Base-by-base conservation (phyloP, 2,329 filamentous ascomycete species). In the Podosphaera xanthii region DNA sequence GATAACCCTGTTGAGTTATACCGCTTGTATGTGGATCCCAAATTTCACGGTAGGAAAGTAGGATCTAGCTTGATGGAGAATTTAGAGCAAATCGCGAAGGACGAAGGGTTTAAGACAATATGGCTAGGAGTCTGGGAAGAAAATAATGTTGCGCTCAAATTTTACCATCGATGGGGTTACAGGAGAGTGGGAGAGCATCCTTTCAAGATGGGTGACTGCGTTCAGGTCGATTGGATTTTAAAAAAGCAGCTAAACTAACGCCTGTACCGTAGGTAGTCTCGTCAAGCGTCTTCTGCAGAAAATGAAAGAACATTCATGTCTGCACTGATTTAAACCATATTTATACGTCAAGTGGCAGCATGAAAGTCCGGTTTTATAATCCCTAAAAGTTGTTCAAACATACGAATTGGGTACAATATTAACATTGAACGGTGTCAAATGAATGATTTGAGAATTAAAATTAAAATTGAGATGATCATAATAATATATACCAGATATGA, bases 91-190 rank as follows among this genome's bases (percentile, higher is more conserved):
- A 64, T 72, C 60, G 72, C 73, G 1, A 64, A 66, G 53, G 62
- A 68, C 3, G 66, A 70, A 35, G 73, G 70, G 0, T 74, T 70
- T 38, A 65, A 63, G 56, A 66, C 71, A 34, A 65, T 76, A 22
- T 76, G 74, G 73, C 63, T 76, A 8, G 74, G 74, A 0, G 74
- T 76, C 8, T 76, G 74, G 74, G 72, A 76, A 57, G 71, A 74
- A 61, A 76, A 75, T 58, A 42, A 59, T 1, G 68, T 63, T 36
- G 73, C 73, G 0, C 67, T 69, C 33, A 67, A 60, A 40, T 66
- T 72, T 3, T 76, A 76, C 63, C 67, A 67, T 60, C 71, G 67
- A 63, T 68, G 70, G 63, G 74, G 74, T 0, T 76, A 72, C 59
- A 60, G 59, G 14, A 64, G 63, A 31, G 69, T 74, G 0, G 74